Conservation (phyloP, 305 asterid genomes). For the Fraxinus greggii region DNA sequence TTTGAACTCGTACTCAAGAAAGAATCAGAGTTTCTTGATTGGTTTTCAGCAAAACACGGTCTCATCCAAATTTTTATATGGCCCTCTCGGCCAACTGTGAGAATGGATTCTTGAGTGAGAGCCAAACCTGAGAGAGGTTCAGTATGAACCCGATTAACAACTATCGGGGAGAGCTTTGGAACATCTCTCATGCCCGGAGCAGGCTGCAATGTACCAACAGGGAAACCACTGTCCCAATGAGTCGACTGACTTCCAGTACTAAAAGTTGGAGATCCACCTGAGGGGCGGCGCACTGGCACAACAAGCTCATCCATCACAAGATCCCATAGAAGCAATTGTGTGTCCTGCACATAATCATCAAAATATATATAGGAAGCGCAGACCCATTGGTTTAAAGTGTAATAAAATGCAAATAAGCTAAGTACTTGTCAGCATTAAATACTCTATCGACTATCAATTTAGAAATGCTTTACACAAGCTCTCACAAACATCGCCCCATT, state of each 20-base stretch:
- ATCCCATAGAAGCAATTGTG: slow-evolving; percentile 96
- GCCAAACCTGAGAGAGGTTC: slow-evolving; percentile 88
- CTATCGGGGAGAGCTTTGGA: slow-evolving; percentile 84
- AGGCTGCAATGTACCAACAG: slow-evolving; percentile 75
- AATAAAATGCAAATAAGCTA: neutral
- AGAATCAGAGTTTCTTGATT: slow-evolving; percentile 57
- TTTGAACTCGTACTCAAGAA: slow-evolving; percentile 46
- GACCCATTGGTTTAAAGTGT: neutral
- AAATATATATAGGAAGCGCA: neutral
- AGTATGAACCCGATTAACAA: slow-evolving; percentile 84
- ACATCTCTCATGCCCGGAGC: slow-evolving; percentile 86
- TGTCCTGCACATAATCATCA: slow-evolving; percentile 54
- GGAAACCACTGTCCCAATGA: slow-evolving; percentile 86
- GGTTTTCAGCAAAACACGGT: slow-evolving; percentile 65
- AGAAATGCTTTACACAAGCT: neutral
- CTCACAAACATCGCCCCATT: neutral
- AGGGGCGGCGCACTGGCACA: slow-evolving; percentile 90
- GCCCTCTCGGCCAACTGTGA: slow-evolving; percentile 86
- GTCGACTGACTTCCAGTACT: slow-evolving; percentile 88
- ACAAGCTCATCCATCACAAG: slow-evolving; percentile 93
- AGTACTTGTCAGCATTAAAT: neutral
- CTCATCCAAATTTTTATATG: slow-evolving; percentile 90
- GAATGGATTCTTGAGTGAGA: slow-evolving; percentile 83
- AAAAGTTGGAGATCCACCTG: slow-evolving; percentile 93
- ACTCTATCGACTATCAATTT: neutral